Conservation (phyloP, 2,329 filamentous ascomycete species). For the Penicillium freii region DNA sequence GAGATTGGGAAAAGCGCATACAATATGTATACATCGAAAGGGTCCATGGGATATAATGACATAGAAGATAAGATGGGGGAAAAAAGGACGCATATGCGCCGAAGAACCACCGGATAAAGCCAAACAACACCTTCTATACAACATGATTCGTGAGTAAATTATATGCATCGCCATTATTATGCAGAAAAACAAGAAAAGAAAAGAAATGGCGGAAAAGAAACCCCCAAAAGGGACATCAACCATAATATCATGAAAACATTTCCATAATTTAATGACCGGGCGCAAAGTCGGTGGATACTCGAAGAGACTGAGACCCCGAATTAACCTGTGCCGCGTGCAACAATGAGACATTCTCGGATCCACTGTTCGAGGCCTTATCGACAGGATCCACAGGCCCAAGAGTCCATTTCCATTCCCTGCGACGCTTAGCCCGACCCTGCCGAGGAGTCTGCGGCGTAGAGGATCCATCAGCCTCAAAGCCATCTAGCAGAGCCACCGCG, state of each 20-base stretch:
- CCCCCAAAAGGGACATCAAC: neutral
- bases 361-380: constrained; percentile 14
- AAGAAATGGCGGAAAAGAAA: neutral
- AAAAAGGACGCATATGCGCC: neutral
- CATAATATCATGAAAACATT: neutral
- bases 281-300: constrained; percentile 1
- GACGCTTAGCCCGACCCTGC: constrained; percentile 53
- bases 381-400: constrained; percentile 49
- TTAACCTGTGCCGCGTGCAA: neutral
- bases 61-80: neutral
- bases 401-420: constrained; percentile 59
- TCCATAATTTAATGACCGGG: constrained; percentile 2
- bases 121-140: constrained; percentile 22
- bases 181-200: neutral
- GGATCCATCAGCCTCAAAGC: constrained; percentile 47
- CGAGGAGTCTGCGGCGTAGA: constrained; percentile 53
- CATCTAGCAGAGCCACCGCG: constrained; percentile 41
- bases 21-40: neutral
- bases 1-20: neutral
- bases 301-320: neutral
- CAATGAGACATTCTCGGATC: constrained; percentile 4
- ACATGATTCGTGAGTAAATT: constrained; percentile 22
- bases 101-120: neutral
- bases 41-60: constrained; percentile 1
- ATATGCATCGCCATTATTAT: constrained; percentile 19